Base-by-base conservation (phyloP, 345 rosid species). In the Luvunga scandens region DNA sequence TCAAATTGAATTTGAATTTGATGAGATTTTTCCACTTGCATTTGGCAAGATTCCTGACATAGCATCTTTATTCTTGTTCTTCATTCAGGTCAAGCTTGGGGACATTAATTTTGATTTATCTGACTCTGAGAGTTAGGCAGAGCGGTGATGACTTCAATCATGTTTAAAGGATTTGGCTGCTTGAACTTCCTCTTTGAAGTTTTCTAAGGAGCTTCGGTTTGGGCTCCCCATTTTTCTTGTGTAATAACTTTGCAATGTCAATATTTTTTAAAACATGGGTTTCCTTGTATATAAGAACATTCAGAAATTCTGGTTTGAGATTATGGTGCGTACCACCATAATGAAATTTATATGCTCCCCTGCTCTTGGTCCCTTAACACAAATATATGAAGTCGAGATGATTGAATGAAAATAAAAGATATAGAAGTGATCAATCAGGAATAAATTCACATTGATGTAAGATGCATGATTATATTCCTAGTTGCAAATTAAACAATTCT, bases 21-120 rank as follows among this genome's bases (percentile, higher is more conserved):
- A 65, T 14, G 38, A 59, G 62, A 59, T 59, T 22, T 22, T 59
- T 6, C 62, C 62, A 9, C 62, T n/a, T 59, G 10, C 62, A 59
- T 59, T 9, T 0, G 2, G 28, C 27, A n/a, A 2, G 14, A 59
- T 59, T 9, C n/a, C n/a, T 0, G 16, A 24, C 36, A 59, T 57
- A 42, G 65, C 33, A 48, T n/a, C 4, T 24, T 60, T 28, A 38
- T 12, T 39, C 22, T 60, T 38, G 60, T 25, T 56, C 19, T 83
- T 73, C 24, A 30, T 82, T 57, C 93, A 95, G 98, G 91, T 95
- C 98, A 71, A 95, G 93, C 78, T 78, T 92, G 69, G 98, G 98
- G 45, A 91, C 98, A 18, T 81, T 95, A 89, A 85, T 93, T 70
- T 84, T 95, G 84, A 95, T 95, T 64, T 95, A 89, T 82, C 86